Evolutionary conservation across 805 yeast species (phyloP).

Genomic region (Candida ficus): DNA sequence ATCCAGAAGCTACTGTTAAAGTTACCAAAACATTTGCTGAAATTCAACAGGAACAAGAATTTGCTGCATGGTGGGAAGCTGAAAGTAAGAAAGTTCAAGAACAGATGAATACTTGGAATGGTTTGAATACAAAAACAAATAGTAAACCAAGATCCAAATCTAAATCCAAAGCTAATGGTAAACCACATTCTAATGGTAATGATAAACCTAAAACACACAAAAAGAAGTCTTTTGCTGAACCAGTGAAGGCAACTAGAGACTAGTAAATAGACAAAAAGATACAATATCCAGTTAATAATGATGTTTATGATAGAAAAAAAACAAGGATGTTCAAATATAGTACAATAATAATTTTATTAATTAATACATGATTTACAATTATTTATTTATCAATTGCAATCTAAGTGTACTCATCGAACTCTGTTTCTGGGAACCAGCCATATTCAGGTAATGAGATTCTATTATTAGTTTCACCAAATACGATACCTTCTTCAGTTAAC

Average conservation of each 20-base stretch:
- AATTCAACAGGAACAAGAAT: slow-evolving; percentile 75
- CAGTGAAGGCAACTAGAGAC: neutral
- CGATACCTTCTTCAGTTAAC: slow-evolving; percentile 45
- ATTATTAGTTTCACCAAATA: slow-evolving; percentile 21
- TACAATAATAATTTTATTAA: neutral
- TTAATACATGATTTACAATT: neutral
- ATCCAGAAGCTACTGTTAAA: slow-evolving; percentile 3
- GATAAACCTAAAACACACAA: too few relatives aligned
- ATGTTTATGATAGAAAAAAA: too few relatives aligned
- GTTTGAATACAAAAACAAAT: neutral
- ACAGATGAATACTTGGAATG: slow-evolving; percentile 22
- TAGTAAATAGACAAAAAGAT: too few relatives aligned
- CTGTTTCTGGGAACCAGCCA: slow-evolving; percentile 67
- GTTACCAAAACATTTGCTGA: slow-evolving; percentile 51
- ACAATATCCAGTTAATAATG: too few relatives aligned
- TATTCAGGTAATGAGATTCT: slow-evolving; percentile 37
- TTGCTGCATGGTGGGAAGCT: slow-evolving; percentile 83
- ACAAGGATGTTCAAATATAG: too few relatives aligned
- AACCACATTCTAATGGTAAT: too few relatives aligned
- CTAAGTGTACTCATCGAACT: slow-evolving; percentile 21
- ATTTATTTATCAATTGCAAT: neutral
- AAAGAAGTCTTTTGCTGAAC: slow-evolving; percentile 8
- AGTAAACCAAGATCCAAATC: neutral
- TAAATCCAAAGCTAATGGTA: neutral
- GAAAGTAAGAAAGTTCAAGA: slow-evolving; percentile 65